Base-by-base conservation (phyloP, 2,329 filamentous ascomycete genomes). In the Apiospora rasikravindrae region DNA sequence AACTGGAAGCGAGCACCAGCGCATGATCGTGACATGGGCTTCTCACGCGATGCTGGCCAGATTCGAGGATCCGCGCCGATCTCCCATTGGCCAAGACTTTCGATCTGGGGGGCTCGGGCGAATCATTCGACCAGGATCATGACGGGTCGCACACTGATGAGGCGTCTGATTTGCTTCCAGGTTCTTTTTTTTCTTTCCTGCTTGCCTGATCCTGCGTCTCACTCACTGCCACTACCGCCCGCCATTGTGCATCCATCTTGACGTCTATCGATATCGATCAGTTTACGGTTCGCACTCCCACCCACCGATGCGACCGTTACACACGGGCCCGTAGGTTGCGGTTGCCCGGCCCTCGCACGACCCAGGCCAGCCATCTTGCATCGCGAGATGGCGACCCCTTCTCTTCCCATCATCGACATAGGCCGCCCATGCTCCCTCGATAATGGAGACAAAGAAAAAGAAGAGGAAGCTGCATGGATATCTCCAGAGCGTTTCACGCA, bases 91-190 rank as follows among this genome's bases (percentile, higher is more conserved):
- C 57, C 53, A 22, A 40, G 29, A n/a, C 19, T 3, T 3, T 16
- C 40, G 57, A 64, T 64, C 57, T 10, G 16, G 10, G 19, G 57
- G 19, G 19, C 57, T 10, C 6, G 10, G 19, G 57, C 33, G 19
- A 22, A 40, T 14, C 19, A 64, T n/a, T n/a, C 33, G 33, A n/a
- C 22, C 10, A n/a, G 10, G 19, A 40, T 37, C 19, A 4, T 4
- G 10, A 64, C 33, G 57, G 33, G 57, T 64, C 29, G 57, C 57
- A 64, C 29, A 64, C 33, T n/a, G 57, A 40, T 64, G 57, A 64
- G 33, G 57, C 57, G 57, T 64, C 33, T 64, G 57, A 64, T 64
- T 64, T 64, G 8, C 57, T n/a, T 64, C 57, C 57, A 64, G 57
- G 57, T 64, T 64, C 19, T 4, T 40, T 40, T 61, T 5, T 37